phyloP scores from a whole-genome alignment of 2,329 filamentous ascomycete species.

The Calonectria fujianensis region DNA sequence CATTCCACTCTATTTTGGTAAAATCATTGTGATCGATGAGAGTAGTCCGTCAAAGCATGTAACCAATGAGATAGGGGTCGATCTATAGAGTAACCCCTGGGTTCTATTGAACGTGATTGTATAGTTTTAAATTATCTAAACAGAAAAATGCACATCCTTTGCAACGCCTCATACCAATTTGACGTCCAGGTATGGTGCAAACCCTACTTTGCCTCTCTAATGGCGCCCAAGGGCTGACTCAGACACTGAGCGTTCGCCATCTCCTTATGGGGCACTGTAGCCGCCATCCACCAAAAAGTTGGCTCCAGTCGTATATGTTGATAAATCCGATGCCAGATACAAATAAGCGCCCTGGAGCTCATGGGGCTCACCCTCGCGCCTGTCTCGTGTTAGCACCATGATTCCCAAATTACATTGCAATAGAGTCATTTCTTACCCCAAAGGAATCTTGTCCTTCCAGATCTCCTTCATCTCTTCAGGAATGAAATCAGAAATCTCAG shows the following conservation, averaged over 20 bases:
- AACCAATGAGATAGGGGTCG: too few species aligned
- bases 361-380: conserved; percentile 33
- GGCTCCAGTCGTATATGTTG: conserved; percentile 52
- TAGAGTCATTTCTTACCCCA: conserved; percentile 42
- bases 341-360: conserved; percentile 39
- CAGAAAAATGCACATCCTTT: background rate
- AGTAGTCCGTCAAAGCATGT: too few species aligned
- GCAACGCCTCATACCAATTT: background rate
- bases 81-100: background rate
- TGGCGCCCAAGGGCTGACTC: background rate
- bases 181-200: background rate
- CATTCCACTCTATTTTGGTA: background rate
- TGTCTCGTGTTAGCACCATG: background rate
- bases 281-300: conserved; percentile 52
- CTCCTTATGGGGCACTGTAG: conserved; percentile 39
- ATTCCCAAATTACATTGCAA: background rate
- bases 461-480: conserved; percentile 50
- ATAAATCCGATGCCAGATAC: conserved; percentile 51
- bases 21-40: background rate
- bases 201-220: background rate
- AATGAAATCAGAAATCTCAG: conserved; percentile 53
- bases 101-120: background rate
- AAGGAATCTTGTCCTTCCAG: conserved; percentile 53
- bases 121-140: background rate
- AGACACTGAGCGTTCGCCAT: too few species aligned